A percentile compares a stretch with the other conserved stretches of the same genome.
phyloP scores from a whole-genome alignment of 208 protist species.

The Trypanosoma boissoni region DNA sequence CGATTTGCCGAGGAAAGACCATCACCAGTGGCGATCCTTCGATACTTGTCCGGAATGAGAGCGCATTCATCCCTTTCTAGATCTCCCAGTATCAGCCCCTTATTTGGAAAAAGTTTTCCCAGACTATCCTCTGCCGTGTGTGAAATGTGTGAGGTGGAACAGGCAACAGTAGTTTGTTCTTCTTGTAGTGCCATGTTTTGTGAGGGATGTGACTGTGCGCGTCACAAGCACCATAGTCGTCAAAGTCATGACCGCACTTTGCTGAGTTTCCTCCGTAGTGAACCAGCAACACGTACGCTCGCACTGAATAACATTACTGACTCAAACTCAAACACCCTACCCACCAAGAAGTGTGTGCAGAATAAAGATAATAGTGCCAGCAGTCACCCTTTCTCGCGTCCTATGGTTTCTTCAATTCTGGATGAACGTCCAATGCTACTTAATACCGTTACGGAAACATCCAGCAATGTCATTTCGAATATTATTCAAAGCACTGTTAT shows the following conservation, averaged over 20 bases:
- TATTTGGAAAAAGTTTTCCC: constrained; percentile 52
- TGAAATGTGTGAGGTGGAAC: constrained; percentile 67
- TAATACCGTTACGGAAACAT: not conserved
- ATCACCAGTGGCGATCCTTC: constrained; percentile 39
- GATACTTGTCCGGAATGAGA: constrained; percentile 40
- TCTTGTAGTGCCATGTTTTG: constrained; percentile 55
- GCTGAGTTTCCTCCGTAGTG: constrained; percentile 9
- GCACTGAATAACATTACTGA: constrained; percentile 12
- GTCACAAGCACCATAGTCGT: constrained; percentile 63
- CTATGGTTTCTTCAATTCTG: constrained; percentile 4
- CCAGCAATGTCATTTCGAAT: constrained; percentile 3
- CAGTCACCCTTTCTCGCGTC: constrained; percentile 11
- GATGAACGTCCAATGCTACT: not conserved
- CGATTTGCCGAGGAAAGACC: constrained; percentile 64
- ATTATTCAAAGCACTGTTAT: constrained; percentile 32
- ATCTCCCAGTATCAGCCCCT: constrained; percentile 24
- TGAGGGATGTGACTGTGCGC: constrained; percentile 52
- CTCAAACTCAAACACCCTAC: not conserved
- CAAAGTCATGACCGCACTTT: constrained; percentile 55
- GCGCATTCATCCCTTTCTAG: constrained; percentile 4
- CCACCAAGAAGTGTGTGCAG: not conserved
- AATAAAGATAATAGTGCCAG: not conserved
- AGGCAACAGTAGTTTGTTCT: constrained; percentile 32
- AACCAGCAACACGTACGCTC: constrained; percentile 3
- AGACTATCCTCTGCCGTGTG: constrained; percentile 42